A percentile compares a stretch with the other conserved stretches of the same genome.
Conservation (phyloP, 768 basidiomycete species). For the Calocybe cyanea region DNA sequence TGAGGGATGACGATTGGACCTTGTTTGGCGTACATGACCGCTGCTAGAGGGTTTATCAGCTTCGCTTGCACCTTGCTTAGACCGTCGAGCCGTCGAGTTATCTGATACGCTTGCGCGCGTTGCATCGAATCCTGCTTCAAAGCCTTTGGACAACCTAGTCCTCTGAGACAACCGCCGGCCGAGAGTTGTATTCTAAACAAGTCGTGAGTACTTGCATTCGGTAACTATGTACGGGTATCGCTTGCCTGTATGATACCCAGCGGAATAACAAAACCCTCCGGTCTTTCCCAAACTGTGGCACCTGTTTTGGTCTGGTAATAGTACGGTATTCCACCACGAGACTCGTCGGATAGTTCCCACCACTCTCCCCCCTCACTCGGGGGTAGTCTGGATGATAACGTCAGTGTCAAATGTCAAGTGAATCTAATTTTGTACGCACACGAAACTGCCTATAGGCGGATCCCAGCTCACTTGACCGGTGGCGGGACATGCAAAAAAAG, state of each 20-base stretch:
- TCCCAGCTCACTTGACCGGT: slow-evolving; percentile 94
- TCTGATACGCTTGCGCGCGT: slow-evolving; percentile 8
- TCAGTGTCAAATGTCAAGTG: slow-evolving; percentile 16
- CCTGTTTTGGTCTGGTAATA: slow-evolving; percentile 93
- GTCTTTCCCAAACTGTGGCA: slow-evolving; percentile 92
- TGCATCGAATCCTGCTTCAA: slow-evolving; percentile 15
- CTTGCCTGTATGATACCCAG: slow-evolving; percentile 81
- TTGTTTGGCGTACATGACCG: slow-evolving; percentile 23
- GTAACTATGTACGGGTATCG: slow-evolving; percentile 2
- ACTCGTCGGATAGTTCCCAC: slow-evolving; percentile 92
- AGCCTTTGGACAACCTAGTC: slow-evolving; percentile 39
- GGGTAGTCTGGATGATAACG: slow-evolving; percentile 54
- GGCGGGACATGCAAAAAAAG: slow-evolving; percentile 91
- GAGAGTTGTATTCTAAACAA: slow-evolving; percentile 60
- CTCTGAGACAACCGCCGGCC: slow-evolving; percentile 66
- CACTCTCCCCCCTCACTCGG: slow-evolving; percentile 85
- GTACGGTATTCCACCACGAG: slow-evolving; percentile 80
- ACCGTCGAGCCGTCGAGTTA: slow-evolving; percentile 27
- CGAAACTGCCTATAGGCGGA: slow-evolving; percentile 83
- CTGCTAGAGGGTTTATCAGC: slow-evolving; percentile 20
- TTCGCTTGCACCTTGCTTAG: slow-evolving; percentile 33
- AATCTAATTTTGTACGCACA: slow-evolving; percentile 46
- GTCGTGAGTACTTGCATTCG: slow-evolving; percentile 4
- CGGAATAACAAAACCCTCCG: slow-evolving; percentile 86
- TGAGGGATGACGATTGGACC: slow-evolving; percentile 27